A percentile compares a stretch with the other conserved stretches of the same genome.
Conservation (phyloP, 306 rosid genomes). For the Castanospermum australe region DNA sequence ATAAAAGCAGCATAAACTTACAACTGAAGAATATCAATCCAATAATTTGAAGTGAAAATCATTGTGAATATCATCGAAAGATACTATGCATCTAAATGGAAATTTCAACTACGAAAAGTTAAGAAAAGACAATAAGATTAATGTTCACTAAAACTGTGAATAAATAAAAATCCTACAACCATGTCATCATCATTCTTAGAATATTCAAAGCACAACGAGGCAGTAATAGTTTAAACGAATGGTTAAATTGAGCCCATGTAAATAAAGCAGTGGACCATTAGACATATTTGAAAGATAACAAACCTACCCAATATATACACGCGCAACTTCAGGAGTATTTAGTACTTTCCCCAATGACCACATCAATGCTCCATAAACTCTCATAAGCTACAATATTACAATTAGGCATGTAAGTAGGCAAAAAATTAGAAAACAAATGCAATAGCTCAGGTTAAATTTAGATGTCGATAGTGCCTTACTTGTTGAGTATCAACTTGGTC, state of each 20-base stretch:
- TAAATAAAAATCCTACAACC: background rate
- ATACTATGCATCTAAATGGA: background rate
- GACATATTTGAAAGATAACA: background rate
- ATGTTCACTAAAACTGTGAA: background rate
- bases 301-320: constrained; percentile 89
- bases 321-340: constrained; percentile 87
- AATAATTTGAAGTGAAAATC: background rate
- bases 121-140: background rate
- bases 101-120: background rate
- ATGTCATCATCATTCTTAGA: background rate
- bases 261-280: background rate
- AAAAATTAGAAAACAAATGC: background rate
- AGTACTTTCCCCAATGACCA: constrained; percentile 93
- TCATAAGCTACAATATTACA: constrained; percentile 67
- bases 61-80: background rate
- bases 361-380: constrained; percentile 99
- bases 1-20: background rate
- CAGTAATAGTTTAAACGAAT: background rate
- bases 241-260: background rate
- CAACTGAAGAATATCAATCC: background rate
- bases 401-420: background rate
- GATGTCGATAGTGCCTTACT: constrained; percentile 39
- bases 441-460: background rate
- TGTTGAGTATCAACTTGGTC: constrained; percentile 99
- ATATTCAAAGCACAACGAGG: background rate